Base-by-base conservation (phyloP, 2,329 filamentous ascomycete species). In the Colletotrichum sp. region DNA sequence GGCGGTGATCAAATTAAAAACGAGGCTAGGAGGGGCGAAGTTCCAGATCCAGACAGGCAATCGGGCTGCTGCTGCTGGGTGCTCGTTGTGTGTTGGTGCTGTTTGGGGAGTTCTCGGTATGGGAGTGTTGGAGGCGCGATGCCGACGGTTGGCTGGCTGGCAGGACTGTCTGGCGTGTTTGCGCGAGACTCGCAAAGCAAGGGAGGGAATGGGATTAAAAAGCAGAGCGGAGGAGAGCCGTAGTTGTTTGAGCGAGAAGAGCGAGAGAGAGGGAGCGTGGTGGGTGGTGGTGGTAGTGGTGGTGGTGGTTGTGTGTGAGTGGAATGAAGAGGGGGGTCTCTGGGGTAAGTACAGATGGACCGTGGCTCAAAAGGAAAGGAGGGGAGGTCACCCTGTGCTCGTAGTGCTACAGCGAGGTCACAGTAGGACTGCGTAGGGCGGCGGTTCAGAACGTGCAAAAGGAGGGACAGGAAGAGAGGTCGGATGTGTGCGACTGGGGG, bases 1-100 rank as follows among this genome's bases (percentile, higher is more conserved):
- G 63, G 44, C 65, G 73, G 64, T 69, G 73, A 76, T 73, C 65
- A 69, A 76, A 76, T 76, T 76, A 65, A 72, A 76, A 76, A 73
- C 44, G 71, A 73, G 69, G 69, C 69, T 65, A 71, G 73, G 64
- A 73, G 70, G 69, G 64, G 73, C 73, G 64, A 73, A 39, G 73
- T 69, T 61, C 73, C 73, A 76, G 59, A 73, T 76, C 72, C 72
- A 75, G 69, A 72, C 69, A 74, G 44, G 69, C 36, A 71, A 61
- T 70, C 44, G 72, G 72, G 63, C 30, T 34, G 49, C 27, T 49
- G 64, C 49, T 72, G 49, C 29, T 59, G 64, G n/a, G 36, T 25
- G 22, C 16, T 16, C 29, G 59, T 49, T 49, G 9, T 44, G 39
- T 57, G 52, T 57, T 63, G 61, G 61, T 63, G 61, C 34, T 25